Evolutionary conservation across 257 asterid species (phyloP).

Genomic region (Fraxinus cuspidata): DNA sequence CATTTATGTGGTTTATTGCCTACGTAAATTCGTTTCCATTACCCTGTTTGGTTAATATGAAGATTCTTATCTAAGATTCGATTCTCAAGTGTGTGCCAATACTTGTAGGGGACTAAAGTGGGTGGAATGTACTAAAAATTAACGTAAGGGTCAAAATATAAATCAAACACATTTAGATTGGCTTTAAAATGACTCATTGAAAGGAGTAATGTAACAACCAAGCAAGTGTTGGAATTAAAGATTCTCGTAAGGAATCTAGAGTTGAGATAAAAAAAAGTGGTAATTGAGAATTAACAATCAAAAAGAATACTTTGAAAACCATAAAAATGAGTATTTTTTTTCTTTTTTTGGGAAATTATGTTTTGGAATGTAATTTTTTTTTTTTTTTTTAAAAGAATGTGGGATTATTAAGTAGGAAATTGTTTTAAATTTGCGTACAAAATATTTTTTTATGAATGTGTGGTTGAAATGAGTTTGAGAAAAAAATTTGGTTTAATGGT

Average conservation of each 20-base stretch:
- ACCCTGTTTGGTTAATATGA: too few relatives aligned
- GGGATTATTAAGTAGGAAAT: too few relatives aligned
- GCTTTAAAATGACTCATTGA: neutral
- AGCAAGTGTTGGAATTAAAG: constrained; percentile 11
- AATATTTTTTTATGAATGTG: too few relatives aligned
- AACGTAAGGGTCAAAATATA: neutral
- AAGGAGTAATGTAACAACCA: neutral
- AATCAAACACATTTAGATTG: neutral
- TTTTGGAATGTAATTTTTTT: too few relatives aligned
- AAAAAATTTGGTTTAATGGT: too few relatives aligned
- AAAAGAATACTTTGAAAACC: constrained; percentile 3
- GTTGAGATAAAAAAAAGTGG: constrained; percentile 1
- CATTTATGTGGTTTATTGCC: neutral
- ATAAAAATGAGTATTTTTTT: too few relatives aligned
- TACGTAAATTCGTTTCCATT: too few relatives aligned
- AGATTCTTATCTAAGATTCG: neutral
- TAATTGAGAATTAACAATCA: constrained; percentile 37
- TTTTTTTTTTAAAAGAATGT: too few relatives aligned
- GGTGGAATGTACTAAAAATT: constrained; percentile 35
- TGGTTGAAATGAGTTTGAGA: too few relatives aligned
- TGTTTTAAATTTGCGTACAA: too few relatives aligned
- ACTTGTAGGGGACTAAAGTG: neutral
- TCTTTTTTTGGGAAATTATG: neutral
- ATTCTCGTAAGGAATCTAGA: constrained; percentile 33
- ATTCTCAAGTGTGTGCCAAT: neutral